Conservation (phyloP, 2,329 filamentous ascomycete species). For the Rosellinia necatrix region DNA sequence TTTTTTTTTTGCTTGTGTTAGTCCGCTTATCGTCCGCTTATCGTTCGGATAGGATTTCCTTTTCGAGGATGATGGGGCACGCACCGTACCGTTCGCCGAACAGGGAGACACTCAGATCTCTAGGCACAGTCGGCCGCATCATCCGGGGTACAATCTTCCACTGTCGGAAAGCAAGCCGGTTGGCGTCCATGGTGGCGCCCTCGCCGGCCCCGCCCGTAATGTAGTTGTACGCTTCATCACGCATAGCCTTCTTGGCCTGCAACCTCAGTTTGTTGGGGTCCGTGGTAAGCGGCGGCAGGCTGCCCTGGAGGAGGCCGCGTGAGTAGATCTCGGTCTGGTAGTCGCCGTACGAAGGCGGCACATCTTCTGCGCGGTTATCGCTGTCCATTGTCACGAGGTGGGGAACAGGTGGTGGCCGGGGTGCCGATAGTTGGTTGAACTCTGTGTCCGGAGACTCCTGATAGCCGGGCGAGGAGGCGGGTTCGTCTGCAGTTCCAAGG, state of each 20-base stretch:
- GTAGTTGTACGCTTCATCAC: constrained; percentile 59
- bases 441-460: neutral
- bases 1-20: constrained; percentile 34
- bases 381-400: constrained; percentile 17
- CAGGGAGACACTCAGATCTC: constrained; percentile 47
- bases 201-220: constrained; percentile 67
- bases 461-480: neutral
- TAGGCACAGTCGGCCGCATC: constrained; percentile 48
- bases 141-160: constrained; percentile 58
- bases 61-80: neutral
- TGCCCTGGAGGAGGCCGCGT: constrained; percentile 54
- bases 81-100: constrained; percentile 55
- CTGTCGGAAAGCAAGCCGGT: constrained; percentile 56
- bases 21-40: neutral
- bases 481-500: too few relatives aligned
- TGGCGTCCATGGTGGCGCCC: constrained; percentile 63
- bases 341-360: constrained; percentile 44
- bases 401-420: neutral
- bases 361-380: constrained; percentile 20
- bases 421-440: too few relatives aligned
- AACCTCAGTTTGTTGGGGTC: constrained; percentile 61
- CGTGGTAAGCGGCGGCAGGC: constrained; percentile 59
- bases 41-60: too few relatives aligned
- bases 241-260: constrained; percentile 56
- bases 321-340: constrained; percentile 55